Evolutionary conservation across 2,329 filamentous ascomycete genomes (phyloP).

Genomic region (Clonostachys rosea): DNA sequence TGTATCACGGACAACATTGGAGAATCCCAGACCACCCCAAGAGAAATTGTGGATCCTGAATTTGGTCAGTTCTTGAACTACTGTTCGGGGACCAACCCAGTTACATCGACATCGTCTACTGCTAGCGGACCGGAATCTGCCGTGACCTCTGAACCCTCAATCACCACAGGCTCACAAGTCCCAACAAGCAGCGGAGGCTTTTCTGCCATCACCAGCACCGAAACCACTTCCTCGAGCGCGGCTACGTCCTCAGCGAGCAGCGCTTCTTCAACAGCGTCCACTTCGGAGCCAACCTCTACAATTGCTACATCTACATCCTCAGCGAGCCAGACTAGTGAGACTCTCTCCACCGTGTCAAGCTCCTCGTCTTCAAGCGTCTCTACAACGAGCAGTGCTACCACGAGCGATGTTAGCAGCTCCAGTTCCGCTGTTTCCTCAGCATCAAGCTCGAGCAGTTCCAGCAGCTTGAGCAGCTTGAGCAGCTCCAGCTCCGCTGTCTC

Average conservation of each 20-base stretch:
- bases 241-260: neutral
- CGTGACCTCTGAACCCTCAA: constrained; percentile 10
- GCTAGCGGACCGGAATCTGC: constrained; percentile 12
- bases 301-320: neutral
- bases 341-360: no score
- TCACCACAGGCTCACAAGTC: constrained; percentile 16
- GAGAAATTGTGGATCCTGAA: constrained; percentile 24
- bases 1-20: constrained; percentile 30
- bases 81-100: constrained; percentile 26
- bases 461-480: no score
- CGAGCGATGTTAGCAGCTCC: no score
- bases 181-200: constrained; percentile 13
- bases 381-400: no score
- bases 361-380: no score
- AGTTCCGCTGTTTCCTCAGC: no score
- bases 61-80: constrained; percentile 41
- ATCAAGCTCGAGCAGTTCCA: no score
- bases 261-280: neutral
- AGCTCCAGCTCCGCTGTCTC: no score
- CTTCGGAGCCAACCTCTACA: neutral
- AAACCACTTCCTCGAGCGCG: neutral
- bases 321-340: neutral
- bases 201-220: constrained; percentile 7
- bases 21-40: constrained; percentile 14
- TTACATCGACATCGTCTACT: constrained; percentile 5